Evolutionary conservation across 371 early-diverging fungal species (phyloP), one percentile per base, ranked within the genome.

Genomic region (Rhizopus arrhizus): DNA sequence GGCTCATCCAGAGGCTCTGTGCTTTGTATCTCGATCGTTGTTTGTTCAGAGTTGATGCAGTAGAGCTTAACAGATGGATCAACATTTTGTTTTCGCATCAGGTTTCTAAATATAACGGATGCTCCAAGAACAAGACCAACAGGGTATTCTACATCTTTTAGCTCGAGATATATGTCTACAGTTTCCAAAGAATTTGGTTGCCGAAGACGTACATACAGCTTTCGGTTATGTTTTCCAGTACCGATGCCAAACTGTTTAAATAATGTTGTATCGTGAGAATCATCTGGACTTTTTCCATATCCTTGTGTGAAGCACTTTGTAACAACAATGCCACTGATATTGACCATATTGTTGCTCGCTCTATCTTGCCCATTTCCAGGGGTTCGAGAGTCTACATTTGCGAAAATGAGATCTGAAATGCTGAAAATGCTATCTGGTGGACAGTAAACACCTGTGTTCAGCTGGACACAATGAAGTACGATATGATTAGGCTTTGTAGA

Each of bases 101-200:
- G 32, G 6, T 68, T 62, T 34, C 57, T 42, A 28, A 75, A 62
- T 3, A 48, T 59, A 1, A 75, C 68, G 3, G 28, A 33, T 0
- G 66, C 46, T 12, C 79, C 79, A 5, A 66, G 58, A 0, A 79
- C 40, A 4, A 75, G 3, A 0, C 79, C 76, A 1, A 66, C 31
- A 4, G 74, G 69, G 55, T 72, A 75, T 3, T 50, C 53, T 4
- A 48, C 48, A 8, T 53, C 34, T 5, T 50, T 42, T 4, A 61
- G 22, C 16, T 68, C 60, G 16, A 75, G 45, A 40, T 72, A 75
- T 10, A 79, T 52, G 16, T 68, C 70, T 3, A 75, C 35, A 0
- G 64, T 59, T 29, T 74, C 62, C 8, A 71, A 49, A 0, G 61
- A 66, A 41, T 73, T 58, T 0, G 38, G 51, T 32, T 73, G 68